Evolutionary conservation across 805 yeast genomes (phyloP).

Genomic region (Suhomyces xylopsoci): DNA sequence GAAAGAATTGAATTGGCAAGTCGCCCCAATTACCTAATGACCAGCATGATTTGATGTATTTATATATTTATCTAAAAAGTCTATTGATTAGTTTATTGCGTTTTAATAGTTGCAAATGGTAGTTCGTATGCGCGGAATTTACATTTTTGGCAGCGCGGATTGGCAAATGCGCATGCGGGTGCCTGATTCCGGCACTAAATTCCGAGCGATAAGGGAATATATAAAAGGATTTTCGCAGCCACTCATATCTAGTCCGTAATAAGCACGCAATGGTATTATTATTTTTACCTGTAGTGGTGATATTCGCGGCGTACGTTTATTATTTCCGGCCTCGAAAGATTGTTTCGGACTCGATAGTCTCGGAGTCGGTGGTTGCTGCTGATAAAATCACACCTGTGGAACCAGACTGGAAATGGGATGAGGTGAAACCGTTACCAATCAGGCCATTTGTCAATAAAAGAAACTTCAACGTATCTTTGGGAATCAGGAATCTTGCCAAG

Average conservation of each 20-base stretch:
- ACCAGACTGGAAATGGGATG: slow-evolving; percentile 35
- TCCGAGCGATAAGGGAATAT: not conserved
- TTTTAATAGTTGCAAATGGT: no score
- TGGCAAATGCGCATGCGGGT: not conserved
- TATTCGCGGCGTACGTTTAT: not conserved
- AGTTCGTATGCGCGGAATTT: no score
- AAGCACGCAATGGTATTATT: not conserved
- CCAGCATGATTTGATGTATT: not conserved
- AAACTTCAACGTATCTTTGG: slow-evolving; percentile 36
- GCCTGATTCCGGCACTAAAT: not conserved
- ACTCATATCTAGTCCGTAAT: not conserved
- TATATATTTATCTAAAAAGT: not conserved
- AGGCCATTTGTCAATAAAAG: slow-evolving; percentile 38
- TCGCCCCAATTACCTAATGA: not conserved
- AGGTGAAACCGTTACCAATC: slow-evolving; percentile 34
- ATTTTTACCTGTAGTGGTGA: not conserved
- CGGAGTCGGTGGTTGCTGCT: not conserved
- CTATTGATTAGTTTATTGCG: not conserved
- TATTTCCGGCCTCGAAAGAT: not conserved
- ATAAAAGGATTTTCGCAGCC: not conserved
- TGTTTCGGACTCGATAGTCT: not conserved
- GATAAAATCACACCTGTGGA: slow-evolving; percentile 21
- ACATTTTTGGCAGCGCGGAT: not conserved
- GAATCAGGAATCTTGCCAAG: slow-evolving; percentile 25
- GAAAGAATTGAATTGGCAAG: slow-evolving; percentile 27